Evolutionary conservation across 2,329 filamentous ascomycete species (phyloP).

Genomic region (Cytospora paraplurivora): DNA sequence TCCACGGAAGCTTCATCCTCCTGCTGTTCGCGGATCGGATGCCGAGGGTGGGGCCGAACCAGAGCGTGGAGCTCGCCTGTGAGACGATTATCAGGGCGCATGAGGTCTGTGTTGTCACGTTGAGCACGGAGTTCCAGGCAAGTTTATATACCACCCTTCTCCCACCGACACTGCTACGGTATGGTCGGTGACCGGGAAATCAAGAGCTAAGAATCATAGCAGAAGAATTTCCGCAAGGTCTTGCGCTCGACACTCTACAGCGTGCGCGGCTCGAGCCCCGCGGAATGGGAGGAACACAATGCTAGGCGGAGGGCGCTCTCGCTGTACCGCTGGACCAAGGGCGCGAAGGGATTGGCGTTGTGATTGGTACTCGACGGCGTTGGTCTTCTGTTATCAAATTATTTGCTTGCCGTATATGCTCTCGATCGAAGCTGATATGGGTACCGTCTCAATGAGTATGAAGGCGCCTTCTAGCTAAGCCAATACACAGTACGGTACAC

Average conservation of each 20-base stretch:
- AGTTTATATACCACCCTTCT: constrained; percentile 16
- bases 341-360: constrained; percentile 40
- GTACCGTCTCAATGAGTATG: no score
- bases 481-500: no score
- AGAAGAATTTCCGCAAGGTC: constrained; percentile 59
- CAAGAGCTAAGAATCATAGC: background rate
- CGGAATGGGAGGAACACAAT: constrained; percentile 46
- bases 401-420: no score
- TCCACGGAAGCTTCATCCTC: constrained; percentile 54
- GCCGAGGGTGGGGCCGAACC: constrained; percentile 48
- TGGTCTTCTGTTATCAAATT: no score
- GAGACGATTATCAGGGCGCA: constrained; percentile 54
- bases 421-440: no score
- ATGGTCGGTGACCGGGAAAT: background rate
- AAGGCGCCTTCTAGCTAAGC: no score
- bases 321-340: constrained; percentile 53
- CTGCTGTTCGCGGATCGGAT: constrained; percentile 53
- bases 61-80: constrained; percentile 50
- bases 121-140: constrained; percentile 53
- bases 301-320: constrained; percentile 53
- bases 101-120: constrained; percentile 52
- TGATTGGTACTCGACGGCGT: constrained; percentile 24
- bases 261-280: constrained; percentile 44
- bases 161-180: background rate
- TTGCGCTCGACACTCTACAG: constrained; percentile 52